Base-by-base conservation (phyloP, 208 protist species). In the Angomonas desouzai region DNA sequence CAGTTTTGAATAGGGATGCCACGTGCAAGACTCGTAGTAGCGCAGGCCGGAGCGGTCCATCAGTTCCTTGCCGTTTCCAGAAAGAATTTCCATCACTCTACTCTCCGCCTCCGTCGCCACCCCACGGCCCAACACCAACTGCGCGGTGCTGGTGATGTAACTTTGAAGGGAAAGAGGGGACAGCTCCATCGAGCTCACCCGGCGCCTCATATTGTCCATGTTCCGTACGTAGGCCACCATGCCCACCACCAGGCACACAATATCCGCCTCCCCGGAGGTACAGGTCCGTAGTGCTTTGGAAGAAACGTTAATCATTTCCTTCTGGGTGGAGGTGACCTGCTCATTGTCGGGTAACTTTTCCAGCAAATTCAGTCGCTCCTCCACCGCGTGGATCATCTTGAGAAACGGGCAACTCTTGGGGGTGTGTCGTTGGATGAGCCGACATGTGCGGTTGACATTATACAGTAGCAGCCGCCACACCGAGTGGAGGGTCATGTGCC, bases 381-480 rank as follows among this genome's bases (percentile, higher is more conserved):
- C 32, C 32, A 85, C 55, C 18, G 73, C 69, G 10, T 28, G 53
- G 36, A 65, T 66, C 70, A 84, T 74, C 18, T 63, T 36, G 20
- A 62, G 66, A 34, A 85, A 66, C 4, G 73, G 73, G 53, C 78
- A 79, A 33, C 57, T 48, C 6, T 22, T 48, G 18, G 70, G 69
- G n/a, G 67, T 76, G 28, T 60, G 56, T 23, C 55, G 58, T 11
- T 71, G 78, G 55, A 79, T 51, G 13, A 77, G 64, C 34, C 55
- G 56, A 66, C 74, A 81, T 0, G 71, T 80, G 32, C 67, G 69
- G 60, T 70, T 73, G 36, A 85, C 64, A 60, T 79, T 81, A 59
- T 79, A 85, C 16, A 85, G 56, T 23, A 85, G 60, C 25, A 85
- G 66, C 0, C 66, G 66, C 79, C 79, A 85, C 23, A 85, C 68